phyloP scores from a whole-genome alignment of 2,329 filamentous ascomycete species.

The Arthroderma sp. region DNA sequence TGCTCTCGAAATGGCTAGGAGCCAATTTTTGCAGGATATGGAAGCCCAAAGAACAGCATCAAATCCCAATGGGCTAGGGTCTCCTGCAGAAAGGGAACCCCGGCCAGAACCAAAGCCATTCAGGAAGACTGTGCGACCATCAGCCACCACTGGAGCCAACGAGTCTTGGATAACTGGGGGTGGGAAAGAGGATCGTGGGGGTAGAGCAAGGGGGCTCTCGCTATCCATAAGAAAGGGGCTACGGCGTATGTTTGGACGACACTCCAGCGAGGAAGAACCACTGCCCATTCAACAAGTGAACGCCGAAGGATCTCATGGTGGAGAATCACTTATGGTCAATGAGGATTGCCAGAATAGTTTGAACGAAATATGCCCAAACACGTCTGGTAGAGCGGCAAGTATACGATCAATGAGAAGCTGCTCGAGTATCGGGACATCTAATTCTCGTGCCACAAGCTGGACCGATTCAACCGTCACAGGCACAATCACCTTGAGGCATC shows the following conservation, averaged over 20 bases:
- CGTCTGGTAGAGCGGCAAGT: conserved; percentile 8
- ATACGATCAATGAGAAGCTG: conserved; percentile 18
- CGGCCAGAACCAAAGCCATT: conserved; percentile 24
- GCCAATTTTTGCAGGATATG: conserved; percentile 22
- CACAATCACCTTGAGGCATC: conserved; percentile 23
- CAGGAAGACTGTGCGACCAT: conserved; percentile 22
- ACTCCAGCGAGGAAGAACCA: conserved; percentile 10
- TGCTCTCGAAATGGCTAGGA: conserved; percentile 29
- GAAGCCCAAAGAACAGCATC: conserved; percentile 11
- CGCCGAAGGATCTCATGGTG: not conserved
- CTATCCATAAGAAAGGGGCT: conserved; percentile 29
- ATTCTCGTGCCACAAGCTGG: conserved; percentile 37
- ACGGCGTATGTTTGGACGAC: conserved; percentile 27
- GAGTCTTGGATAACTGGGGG: conserved; percentile 1
- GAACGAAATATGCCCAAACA: not conserved
- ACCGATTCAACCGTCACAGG: conserved; percentile 33
- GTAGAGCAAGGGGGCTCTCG: conserved; percentile 27
- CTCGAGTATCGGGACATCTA: conserved; percentile 23
- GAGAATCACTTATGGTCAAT: not conserved
- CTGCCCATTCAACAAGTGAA: not conserved
- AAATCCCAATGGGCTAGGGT: conserved; percentile 13
- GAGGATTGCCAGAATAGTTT: not conserved
- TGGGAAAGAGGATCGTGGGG: conserved; percentile 6
- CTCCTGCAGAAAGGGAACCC: conserved; percentile 11
- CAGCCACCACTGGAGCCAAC: conserved; percentile 4